These are phyloP conservation scores for Sporopachydermia quercuum DNA, from an alignment of 805 yeast genomes.

Conservation along the genomic window DNA sequence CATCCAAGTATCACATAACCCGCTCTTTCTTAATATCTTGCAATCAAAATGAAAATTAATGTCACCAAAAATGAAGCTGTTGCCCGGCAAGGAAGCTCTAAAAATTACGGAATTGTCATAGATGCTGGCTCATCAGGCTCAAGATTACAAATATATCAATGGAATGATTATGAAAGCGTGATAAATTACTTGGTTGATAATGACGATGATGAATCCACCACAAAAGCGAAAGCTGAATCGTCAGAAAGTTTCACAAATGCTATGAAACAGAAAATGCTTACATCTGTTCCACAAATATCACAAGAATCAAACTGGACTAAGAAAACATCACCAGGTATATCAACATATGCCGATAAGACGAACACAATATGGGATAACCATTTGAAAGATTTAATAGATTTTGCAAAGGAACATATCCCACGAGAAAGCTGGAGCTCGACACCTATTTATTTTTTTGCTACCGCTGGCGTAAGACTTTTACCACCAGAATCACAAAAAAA, in stretches of 20 bases:
- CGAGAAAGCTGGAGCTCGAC: constrained; percentile 41
- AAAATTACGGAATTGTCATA: constrained; percentile 67
- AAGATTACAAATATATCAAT: constrained; percentile 65
- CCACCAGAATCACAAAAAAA: constrained; percentile 34
- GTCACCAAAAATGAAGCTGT: too few species aligned
- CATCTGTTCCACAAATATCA: constrained; percentile 52
- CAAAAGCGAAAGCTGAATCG: too few species aligned
- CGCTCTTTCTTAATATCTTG: too few species aligned
- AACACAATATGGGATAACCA: constrained; percentile 55
- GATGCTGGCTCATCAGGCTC: constrained; percentile 97
- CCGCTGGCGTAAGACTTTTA: constrained; percentile 91
- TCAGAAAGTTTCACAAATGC: constrained; percentile 1
- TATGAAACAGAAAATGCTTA: constrained; percentile 19
- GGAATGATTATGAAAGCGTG: constrained; percentile 38
- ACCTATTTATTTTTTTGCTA: constrained; percentile 83
- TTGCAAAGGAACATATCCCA: constrained; percentile 65
- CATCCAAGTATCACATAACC: too few species aligned
- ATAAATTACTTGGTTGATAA: neutral
- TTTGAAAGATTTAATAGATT: constrained; percentile 44
- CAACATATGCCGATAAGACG: constrained; percentile 42
- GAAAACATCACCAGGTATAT: constrained; percentile 76
- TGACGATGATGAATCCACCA: too few species aligned
- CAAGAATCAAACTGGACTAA: constrained; percentile 55
- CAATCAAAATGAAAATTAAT: too few species aligned
- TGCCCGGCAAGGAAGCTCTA: too few species aligned